Base-by-base conservation (phyloP, 305 asterid genomes). In the Fraxinus ornus region DNA sequence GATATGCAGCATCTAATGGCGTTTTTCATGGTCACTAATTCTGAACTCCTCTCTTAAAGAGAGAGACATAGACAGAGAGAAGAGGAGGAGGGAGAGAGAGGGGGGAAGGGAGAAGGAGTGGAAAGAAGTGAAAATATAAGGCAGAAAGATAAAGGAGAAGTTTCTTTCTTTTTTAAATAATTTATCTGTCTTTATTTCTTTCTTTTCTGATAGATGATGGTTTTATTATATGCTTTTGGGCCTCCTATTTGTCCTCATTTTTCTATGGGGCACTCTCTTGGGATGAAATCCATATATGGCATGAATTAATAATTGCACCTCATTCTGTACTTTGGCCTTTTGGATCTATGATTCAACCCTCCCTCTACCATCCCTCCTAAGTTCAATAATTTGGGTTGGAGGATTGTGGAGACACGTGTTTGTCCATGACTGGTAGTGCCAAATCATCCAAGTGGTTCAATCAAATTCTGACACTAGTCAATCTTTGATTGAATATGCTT, bases 1-100 rank as follows among this genome's bases (percentile, higher is more conserved):
- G 99, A 95, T 90, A 95, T 95, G 97, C 99, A 95, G 86, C 99
- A 95, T 81, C 95, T 89, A 32, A 95, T 89, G 26, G 91, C 77
- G 87, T 90, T 91, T 86, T 85, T 94, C 99, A 95, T 95, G 76
- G 57, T 84, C 75, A 2, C 33, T 12, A 26, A 24, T 26, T 75
- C 83, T 83, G 24, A 5, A 17, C 17, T 82, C 79, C 86, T 84
- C 82, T 64, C 81, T 78, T 66, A 41, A 71, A n/a, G 76, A 81
- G 76, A 81, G 83, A 82, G 80, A 74, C 60, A 39, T 62, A n/a
- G 76, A 81, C 82, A 79, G 75, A 73, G 9, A 47, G 30, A 71
- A 76, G 35, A 32, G 41, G 19, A 13, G 26, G 75, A 17, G 36
- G 76, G 1, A 49, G 36, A 30, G 76, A 57, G 26, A 52, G 24